Conservation (phyloP, 192 early-diverging fungal species). For the Tieghemiomyces parasiticus region DNA sequence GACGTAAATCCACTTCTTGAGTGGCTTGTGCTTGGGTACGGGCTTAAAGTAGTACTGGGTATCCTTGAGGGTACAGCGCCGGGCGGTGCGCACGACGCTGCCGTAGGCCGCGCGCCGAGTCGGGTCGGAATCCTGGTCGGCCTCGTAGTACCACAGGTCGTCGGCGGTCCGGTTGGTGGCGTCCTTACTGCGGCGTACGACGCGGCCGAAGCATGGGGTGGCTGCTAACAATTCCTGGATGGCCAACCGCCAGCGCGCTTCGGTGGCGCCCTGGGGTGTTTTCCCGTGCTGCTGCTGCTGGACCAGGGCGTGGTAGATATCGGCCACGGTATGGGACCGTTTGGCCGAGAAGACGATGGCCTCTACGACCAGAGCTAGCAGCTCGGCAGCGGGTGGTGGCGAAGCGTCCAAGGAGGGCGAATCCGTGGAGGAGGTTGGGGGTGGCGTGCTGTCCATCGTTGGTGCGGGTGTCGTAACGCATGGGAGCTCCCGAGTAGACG, state of each 20-base stretch:
- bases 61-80: slow-evolving; percentile 34
- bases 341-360: slow-evolving; percentile 34
- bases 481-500: slow-evolving; percentile 12
- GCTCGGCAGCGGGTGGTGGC: not conserved
- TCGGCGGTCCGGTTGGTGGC: slow-evolving; percentile 28
- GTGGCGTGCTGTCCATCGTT: slow-evolving; percentile 5
- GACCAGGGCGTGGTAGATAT: slow-evolving; percentile 20
- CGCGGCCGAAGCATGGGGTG: slow-evolving; percentile 30
- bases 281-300: slow-evolving; percentile 11
- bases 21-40: slow-evolving; percentile 23
- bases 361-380: slow-evolving; percentile 24
- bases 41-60: slow-evolving; percentile 37
- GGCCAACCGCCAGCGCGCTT: slow-evolving; percentile 20
- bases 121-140: slow-evolving; percentile 21
- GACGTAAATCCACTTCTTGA: slow-evolving; percentile 9
- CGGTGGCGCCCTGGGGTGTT: not conserved
- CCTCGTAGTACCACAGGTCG: slow-evolving; percentile 36
- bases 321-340: slow-evolving; percentile 32
- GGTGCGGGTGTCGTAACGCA: slow-evolving; percentile 13
- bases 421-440: not conserved
- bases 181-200: slow-evolving; percentile 32
- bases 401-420: slow-evolving; percentile 3
- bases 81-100: slow-evolving; percentile 29
- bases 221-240: slow-evolving; percentile 24
- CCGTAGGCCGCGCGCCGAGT: slow-evolving; percentile 28